phyloP scores from a whole-genome alignment of 192 early-diverging fungal species.

The Coemansia sp. region DNA sequence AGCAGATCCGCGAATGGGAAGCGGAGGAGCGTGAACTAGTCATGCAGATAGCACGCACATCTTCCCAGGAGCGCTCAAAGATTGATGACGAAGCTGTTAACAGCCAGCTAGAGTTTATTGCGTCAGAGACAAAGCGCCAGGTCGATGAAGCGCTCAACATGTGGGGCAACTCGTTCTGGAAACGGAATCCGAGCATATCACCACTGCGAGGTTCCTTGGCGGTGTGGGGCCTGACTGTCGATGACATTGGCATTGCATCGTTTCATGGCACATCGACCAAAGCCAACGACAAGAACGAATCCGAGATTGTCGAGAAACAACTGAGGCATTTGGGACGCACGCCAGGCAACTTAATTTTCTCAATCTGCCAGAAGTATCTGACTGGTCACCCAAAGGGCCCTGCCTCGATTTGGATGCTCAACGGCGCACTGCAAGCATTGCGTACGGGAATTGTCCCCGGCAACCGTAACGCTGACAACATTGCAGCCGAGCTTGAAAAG shows the following conservation, averaged over 20 bases:
- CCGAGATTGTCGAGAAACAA: slow-evolving; percentile 83
- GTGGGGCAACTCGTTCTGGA: slow-evolving; percentile 87
- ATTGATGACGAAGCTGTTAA: neutral
- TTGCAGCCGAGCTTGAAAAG: slow-evolving; percentile 61
- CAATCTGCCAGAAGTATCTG: slow-evolving; percentile 89
- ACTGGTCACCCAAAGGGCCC: slow-evolving; percentile 94
- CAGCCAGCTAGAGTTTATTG: slow-evolving; percentile 54
- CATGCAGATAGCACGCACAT: neutral
- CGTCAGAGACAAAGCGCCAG: slow-evolving; percentile 62
- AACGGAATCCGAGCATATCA: slow-evolving; percentile 72
- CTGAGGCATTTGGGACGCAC: slow-evolving; percentile 83
- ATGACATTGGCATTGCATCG: slow-evolving; percentile 91
- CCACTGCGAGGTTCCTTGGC: slow-evolving; percentile 87
- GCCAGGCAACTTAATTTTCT: slow-evolving; percentile 76
- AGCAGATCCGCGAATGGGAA: slow-evolving; percentile 17
- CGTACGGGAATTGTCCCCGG: slow-evolving; percentile 86
- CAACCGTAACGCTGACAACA: slow-evolving; percentile 72
- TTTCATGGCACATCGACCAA: slow-evolving; percentile 97
- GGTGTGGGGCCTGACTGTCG: slow-evolving; percentile 82
- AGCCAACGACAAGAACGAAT: slow-evolving; percentile 98
- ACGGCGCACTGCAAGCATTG: slow-evolving; percentile 81
- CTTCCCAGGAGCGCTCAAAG: neutral
- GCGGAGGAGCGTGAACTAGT: slow-evolving; percentile 1
- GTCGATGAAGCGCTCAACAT: slow-evolving; percentile 69
- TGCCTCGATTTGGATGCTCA: slow-evolving; percentile 94